These are phyloP conservation scores for Marasmius fiardii DNA, from an alignment of 1,284 basidiomycete species.

Conservation along the genomic window DNA sequence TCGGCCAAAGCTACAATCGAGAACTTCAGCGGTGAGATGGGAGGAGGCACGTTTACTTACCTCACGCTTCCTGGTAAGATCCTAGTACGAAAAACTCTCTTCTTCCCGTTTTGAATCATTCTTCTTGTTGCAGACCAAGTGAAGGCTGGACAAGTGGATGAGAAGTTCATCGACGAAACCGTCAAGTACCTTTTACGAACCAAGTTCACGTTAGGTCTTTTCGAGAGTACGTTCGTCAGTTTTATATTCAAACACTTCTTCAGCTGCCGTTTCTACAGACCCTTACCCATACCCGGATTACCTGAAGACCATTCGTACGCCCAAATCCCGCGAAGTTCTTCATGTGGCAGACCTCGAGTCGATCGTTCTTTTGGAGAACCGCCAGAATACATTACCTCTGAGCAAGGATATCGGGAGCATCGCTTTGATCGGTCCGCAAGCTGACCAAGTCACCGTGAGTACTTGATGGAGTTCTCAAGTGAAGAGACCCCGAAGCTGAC, in stretches of 20 bases:
- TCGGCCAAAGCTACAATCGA: constrained; percentile 57
- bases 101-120: neutral
- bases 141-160: constrained; percentile 46
- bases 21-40: constrained; percentile 65
- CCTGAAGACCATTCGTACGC: constrained; percentile 49
- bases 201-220: constrained; percentile 58
- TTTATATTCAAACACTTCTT: neutral
- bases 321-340: constrained; percentile 44
- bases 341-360: constrained; percentile 57
- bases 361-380: constrained; percentile 64
- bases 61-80: constrained; percentile 53
- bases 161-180: constrained; percentile 40
- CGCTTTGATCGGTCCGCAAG: constrained; percentile 65
- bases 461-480: neutral
- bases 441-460: constrained; percentile 56
- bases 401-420: constrained; percentile 46
- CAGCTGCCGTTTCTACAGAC: constrained; percentile 29
- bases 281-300: constrained; percentile 68
- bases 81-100: neutral
- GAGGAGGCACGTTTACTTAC: constrained; percentile 64
- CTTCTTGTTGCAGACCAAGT: constrained; percentile 42
- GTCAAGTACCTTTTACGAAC: constrained; percentile 35
- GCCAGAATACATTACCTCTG: constrained; percentile 50
- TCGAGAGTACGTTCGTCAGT: constrained; percentile 47
- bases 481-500: neutral